Base-by-base conservation (phyloP, 345 rosid genomes). In the Euclidium syriacum region DNA sequence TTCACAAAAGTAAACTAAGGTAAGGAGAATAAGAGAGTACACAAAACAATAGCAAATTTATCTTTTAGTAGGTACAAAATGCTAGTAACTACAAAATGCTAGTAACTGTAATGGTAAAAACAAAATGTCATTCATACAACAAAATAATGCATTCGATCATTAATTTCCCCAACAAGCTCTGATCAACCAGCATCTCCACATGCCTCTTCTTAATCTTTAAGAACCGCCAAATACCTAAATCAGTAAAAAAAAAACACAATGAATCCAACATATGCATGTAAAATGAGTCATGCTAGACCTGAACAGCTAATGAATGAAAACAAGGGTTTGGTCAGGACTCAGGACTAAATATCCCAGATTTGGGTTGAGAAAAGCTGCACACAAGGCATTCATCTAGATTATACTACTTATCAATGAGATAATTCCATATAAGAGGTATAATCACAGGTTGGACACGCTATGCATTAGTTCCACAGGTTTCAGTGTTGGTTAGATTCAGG, bases 161-260 rank as follows among this genome's bases (percentile, higher is more conserved):
- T 9, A 2, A 15, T 16, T n/a, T 33, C 56, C 11, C 18, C 41
- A 47, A 20, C 49, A 20, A 57, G 22, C 65, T 41, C 22, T 34
- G 60, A 59, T 24, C 30, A 57, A 39, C 18, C 29, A 41, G 14
- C 7, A 20, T 35, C 67, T 60, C 42, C 41, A 20, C 58, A 53
- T 16, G 29, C 46, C 44, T 63, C 64, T 29, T 9, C 8, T 52
- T 52, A 0, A 29, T 54, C 56, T 36, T 68, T 55, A 72, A 29
- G 78, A 68, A 62, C 79, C 78, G 19, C 83, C 82, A 11, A 84
- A 88, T 20, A 88, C 79, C 95, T 84, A 70, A 18, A 34, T 29
- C 11, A 44, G 20, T 20, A n/a, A 20, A 51, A 1, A 30, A 54
- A 4, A 24, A 4, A 46, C 46, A 38, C 53, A 38, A 54, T 60